Evolutionary conservation across 2,329 filamentous ascomycete genomes (phyloP).

Genomic region (Nannizziopsis barbatae): DNA sequence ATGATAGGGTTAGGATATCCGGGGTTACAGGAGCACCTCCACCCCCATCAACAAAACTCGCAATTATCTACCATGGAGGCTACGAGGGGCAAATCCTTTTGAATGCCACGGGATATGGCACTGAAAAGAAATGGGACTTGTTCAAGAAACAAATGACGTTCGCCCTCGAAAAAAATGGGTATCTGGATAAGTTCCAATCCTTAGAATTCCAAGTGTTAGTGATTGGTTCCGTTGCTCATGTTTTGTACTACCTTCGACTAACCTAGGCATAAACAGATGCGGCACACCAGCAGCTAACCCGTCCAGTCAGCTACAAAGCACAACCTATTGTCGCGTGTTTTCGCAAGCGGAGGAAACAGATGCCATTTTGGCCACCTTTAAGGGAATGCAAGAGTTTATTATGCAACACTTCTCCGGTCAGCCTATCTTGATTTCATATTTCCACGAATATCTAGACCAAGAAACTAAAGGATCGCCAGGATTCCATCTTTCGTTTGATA

Average conservation of each 20-base stretch:
- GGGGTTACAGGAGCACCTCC: constrained; percentile 36
- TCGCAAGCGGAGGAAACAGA: constrained; percentile 28
- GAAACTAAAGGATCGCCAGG: constrained; percentile 20
- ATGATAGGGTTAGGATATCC: constrained; percentile 31
- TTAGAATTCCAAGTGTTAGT: constrained; percentile 43
- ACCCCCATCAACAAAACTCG: constrained; percentile 43
- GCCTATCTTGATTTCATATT: background rate
- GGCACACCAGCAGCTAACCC: constrained; percentile 33
- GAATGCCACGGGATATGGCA: constrained; percentile 41
- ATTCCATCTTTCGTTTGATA: constrained; percentile 36
- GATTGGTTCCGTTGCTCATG: background rate
- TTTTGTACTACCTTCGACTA: too few species aligned
- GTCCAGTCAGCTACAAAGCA: constrained; percentile 32
- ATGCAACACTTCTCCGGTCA: constrained; percentile 36
- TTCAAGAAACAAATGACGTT: constrained; percentile 39
- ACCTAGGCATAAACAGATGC: constrained; percentile 18
- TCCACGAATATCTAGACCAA: background rate
- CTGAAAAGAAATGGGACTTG: constrained; percentile 40
- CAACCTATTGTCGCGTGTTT: constrained; percentile 39
- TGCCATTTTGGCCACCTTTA: constrained; percentile 23
- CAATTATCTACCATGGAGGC: constrained; percentile 41
- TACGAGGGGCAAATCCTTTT: constrained; percentile 38
- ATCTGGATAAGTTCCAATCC: constrained; percentile 36
- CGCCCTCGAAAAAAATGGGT: constrained; percentile 31
- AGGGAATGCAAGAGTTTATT: constrained; percentile 26